Evolutionary conservation across 805 yeast species (phyloP), one percentile per base, ranked within the genome.

Genomic region (Kodamaea sagamina): DNA sequence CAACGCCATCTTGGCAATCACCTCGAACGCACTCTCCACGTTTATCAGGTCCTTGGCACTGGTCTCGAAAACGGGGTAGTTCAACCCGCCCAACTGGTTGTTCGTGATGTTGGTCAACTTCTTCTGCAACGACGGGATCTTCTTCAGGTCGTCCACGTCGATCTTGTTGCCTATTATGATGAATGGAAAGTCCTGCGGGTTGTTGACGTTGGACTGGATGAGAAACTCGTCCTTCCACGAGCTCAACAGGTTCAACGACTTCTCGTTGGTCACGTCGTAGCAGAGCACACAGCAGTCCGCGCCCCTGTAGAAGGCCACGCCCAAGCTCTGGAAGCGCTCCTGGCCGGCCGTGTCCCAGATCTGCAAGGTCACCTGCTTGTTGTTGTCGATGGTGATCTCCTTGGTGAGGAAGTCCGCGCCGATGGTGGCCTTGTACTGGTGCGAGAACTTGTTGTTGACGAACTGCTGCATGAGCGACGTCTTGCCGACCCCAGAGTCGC

Each of bases 261-360:
- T 90, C 48, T 87, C 84, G 67, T 93, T 93, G 49, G 96, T 92
- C 39, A 93, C 98, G 61, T 92, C 99, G 62, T 86, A 92, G 53
- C 93, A 95, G 47, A 92, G 75, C 7, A 92, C 97, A 68, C 98
- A 93, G 67, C 98, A 93, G 65, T 93, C 98, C 1, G 98, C 97
- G 27, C 98, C 98, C 57, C 99, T 76, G 65, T 93, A 92, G 63
- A 92, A 92, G 0, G 98, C 98, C 34, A 92, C 97, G 11, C 98
- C 98, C 48, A 92, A 73, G 46, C 95, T 84, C 68, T 93, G 98
- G 75, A 92, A 92, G 57, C 99, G 78, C 67, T 92, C 99, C 71
- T 92, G 99, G 27, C 99, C 99, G 6, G 98, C 98, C 32, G 99
- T 92, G 61, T 92, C 99, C 99, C 99, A 92, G 43, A 93, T 85